A percentile compares a stretch with the other conserved stretches of the same genome.
phyloP scores from a whole-genome alignment of 192 early-diverging fungal species.

The Jimgerdemannia lactiflua region DNA sequence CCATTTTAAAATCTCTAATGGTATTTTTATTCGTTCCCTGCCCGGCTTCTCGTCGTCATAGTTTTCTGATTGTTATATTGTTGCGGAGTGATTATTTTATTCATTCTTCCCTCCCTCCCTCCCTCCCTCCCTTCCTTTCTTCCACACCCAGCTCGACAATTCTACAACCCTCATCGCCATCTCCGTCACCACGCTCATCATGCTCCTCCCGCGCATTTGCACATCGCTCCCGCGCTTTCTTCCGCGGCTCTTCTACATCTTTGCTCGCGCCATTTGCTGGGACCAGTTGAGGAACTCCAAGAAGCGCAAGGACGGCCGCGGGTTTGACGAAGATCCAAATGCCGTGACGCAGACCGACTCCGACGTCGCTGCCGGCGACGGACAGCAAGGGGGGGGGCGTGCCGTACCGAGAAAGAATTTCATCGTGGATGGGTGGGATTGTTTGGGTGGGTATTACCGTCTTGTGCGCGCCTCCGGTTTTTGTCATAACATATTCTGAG shows the following conservation, averaged over 20 bases:
- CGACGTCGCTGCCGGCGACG: neutral
- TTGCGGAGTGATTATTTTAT: neutral
- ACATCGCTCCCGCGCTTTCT: slow-evolving; percentile 38
- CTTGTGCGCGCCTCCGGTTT: neutral
- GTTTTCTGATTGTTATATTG: neutral
- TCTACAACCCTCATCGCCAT: slow-evolving; percentile 49
- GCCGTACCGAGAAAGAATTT: neutral
- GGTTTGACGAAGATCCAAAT: slow-evolving; percentile 16
- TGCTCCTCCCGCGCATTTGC: slow-evolving; percentile 51
- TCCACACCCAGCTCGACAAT: slow-evolving; percentile 38
- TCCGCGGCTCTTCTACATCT: slow-evolving; percentile 45
- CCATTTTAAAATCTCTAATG: slow-evolving; percentile 46
- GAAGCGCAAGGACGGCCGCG: slow-evolving; percentile 23
- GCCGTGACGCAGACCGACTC: neutral
- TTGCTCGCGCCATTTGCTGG: slow-evolving; percentile 51
- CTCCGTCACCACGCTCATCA: slow-evolving; percentile 48
- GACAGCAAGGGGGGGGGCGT: neutral
- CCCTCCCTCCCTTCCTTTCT: neutral
- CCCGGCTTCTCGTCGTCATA: neutral
- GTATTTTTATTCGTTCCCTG: slow-evolving; percentile 16
- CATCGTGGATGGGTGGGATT: slow-evolving; percentile 24
- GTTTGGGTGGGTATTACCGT: slow-evolving; percentile 30
- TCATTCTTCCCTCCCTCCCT: neutral
- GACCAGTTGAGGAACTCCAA: slow-evolving; percentile 36
- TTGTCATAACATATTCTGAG: neutral